Base-by-base conservation (phyloP, 208 protist species). In the Trypanosoma conorhini region DNA sequence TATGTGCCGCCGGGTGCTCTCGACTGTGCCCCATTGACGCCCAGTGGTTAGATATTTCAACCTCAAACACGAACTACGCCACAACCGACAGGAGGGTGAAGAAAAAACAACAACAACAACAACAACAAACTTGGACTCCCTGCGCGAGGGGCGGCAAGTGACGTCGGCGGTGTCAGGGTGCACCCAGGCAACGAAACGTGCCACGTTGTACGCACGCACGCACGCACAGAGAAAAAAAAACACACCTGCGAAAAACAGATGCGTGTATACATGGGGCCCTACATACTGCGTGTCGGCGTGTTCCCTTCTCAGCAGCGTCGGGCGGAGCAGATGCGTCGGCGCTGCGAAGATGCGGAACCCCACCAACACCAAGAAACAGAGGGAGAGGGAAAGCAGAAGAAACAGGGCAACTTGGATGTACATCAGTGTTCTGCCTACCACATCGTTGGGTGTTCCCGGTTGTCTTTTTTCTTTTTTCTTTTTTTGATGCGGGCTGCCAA, bases 11-110 rank as follows among this genome's bases (percentile, higher is more conserved):
- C 51, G 68, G 74, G 2, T 74, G 42, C 42, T 86, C 86, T 15
- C 58, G 19, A 19, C 81, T 70, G 50, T 88, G 77, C 9, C 83
- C 82, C 82, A 88, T 88, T 15, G 52, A 35, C n/a, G 1, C 10
- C 10, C 28, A 21, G 4, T 12, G 17, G 17, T 35, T 59, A 8
- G 13, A 59, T 38, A 59, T 30, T 30, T 59, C 19, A 59, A 59
- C 5, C 15, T n/a, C 15, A 35, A 30, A 8, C 24, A 10, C 19
- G 2, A 54, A 54, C 12, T 10, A 66, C 54, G 44, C 2, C 54
- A 66, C 60, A 55, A 60, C 31, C 40, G n/a, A 70, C 26, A 46
- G n/a, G 38, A 38, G 35, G n/a, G 24, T 19, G 28, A 73, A 40
- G 44, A 68, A 73, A 40, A 55, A 21, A 65, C 4, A 48, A 30